Evolutionary conservation across 192 early-diverging fungal genomes (phyloP).

Genomic region (Coemansia sp.): DNA sequence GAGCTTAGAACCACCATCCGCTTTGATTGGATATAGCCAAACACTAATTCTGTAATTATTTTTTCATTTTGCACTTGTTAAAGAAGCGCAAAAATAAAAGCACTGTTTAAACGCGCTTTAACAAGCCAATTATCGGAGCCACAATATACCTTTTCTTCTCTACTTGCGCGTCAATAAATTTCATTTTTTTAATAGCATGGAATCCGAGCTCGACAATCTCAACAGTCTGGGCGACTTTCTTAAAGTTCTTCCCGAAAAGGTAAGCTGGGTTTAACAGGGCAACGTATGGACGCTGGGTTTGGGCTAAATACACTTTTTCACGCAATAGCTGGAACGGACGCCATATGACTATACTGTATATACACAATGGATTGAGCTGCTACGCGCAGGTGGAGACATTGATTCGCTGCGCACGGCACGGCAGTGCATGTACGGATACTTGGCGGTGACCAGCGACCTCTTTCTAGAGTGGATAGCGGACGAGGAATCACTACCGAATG

Average conservation of each 20-base stretch:
- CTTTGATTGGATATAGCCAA: no score
- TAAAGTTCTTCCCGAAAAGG: conserved; percentile 28
- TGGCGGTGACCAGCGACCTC: conserved; percentile 32
- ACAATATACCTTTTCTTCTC: not conserved
- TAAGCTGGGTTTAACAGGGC: not conserved
- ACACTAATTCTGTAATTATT: no score
- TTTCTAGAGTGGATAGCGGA: conserved; percentile 37
- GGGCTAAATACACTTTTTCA: not conserved
- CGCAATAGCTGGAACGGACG: conserved; percentile 23
- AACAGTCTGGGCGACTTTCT: conserved; percentile 28
- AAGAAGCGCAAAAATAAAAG: not conserved
- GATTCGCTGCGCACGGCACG: conserved; percentile 38
- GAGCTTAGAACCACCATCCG: no score
- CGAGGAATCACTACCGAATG: conserved; percentile 21
- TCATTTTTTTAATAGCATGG: not conserved
- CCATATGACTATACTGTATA: conserved; percentile 43
- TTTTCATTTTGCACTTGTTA: no score
- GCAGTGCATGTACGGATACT: conserved; percentile 21
- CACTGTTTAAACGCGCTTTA: not conserved
- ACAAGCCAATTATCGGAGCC: not conserved
- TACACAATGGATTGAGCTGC: conserved; percentile 35
- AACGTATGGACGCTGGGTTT: no score
- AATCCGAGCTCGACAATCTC: conserved; percentile 21
- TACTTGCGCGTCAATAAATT: not conserved
- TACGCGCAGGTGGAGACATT: conserved; percentile 31